Evolutionary conservation across 2,329 filamentous ascomycete species (phyloP).

Genomic region (Coniochaeta prunicola): DNA sequence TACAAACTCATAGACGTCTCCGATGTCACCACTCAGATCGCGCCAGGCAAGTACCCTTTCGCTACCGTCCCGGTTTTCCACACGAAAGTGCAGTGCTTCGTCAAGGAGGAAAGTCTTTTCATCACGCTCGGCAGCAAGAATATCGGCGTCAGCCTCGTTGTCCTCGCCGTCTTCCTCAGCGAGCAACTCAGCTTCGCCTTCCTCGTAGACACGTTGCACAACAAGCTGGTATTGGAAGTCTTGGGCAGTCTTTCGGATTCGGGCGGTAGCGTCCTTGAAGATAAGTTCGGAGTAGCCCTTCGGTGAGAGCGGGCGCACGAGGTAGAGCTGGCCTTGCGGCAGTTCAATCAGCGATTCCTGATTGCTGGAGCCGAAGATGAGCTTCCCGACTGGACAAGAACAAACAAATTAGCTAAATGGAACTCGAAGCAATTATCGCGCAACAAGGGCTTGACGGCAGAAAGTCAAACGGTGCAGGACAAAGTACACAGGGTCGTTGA

Average conservation of each 20-base stretch:
- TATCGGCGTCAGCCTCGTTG: slow-evolving; percentile 66
- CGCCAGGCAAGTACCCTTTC: slow-evolving; percentile 91
- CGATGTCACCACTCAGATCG: slow-evolving; percentile 86
- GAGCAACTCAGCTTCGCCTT: slow-evolving; percentile 87
- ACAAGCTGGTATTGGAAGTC: slow-evolving; percentile 98
- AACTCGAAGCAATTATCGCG: not conserved
- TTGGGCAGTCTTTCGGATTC: slow-evolving; percentile 85
- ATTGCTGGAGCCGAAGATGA: slow-evolving; percentile 78
- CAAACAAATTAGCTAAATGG: slow-evolving; percentile 6
- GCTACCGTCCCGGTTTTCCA: slow-evolving; percentile 67
- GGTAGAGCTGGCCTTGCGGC: slow-evolving; percentile 91
- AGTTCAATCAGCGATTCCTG: slow-evolving; percentile 94
- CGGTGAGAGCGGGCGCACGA: slow-evolving; percentile 88
- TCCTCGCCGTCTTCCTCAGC: slow-evolving; percentile 87
- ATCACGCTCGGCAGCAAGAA: slow-evolving; percentile 76
- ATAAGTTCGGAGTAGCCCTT: slow-evolving; percentile 99
- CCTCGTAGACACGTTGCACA: slow-evolving; percentile 91
- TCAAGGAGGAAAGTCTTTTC: slow-evolving; percentile 65
- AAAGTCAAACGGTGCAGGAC: not conserved
- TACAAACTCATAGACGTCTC: slow-evolving; percentile 96
- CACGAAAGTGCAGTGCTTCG: slow-evolving; percentile 2
- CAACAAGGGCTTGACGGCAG: not conserved
- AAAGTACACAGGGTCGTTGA: not conserved
- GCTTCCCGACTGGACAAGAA: slow-evolving; percentile 65
- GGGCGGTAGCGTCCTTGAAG: slow-evolving; percentile 92